These are phyloP conservation scores for Yamagishiella unicocca DNA, from an alignment of 139 green algal species.

Conservation along the genomic window DNA sequence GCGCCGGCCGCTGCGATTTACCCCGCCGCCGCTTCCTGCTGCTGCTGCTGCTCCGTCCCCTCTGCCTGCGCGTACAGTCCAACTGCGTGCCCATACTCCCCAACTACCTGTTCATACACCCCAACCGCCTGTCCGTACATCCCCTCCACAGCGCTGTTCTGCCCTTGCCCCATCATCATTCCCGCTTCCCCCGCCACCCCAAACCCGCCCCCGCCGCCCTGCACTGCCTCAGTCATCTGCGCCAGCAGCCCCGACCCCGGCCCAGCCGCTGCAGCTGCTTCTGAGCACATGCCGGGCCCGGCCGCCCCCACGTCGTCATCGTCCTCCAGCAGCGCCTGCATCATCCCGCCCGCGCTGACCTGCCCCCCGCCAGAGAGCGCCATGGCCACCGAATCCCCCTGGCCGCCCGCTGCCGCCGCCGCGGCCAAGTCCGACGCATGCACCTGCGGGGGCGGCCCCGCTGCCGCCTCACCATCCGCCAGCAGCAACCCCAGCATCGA, in stretches of 20 bases:
- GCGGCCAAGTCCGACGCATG: not conserved
- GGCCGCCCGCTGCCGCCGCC: not conserved
- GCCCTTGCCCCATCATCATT: too few relatives aligned
- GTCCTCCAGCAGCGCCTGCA: not conserved
- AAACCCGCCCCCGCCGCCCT: not conserved
- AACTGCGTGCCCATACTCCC: not conserved
- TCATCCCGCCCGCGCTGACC: not conserved
- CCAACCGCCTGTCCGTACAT: not conserved
- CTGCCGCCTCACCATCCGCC: not conserved
- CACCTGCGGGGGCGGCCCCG: not conserved
- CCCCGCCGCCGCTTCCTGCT: not conserved
- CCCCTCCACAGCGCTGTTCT: not conserved
- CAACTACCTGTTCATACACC: not conserved
- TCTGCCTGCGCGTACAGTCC: not conserved
- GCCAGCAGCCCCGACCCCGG: not conserved
- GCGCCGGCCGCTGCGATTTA: too few relatives aligned
- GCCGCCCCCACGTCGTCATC: not conserved
- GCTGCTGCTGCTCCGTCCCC: not conserved
- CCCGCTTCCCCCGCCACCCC: not conserved
- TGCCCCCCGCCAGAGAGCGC: not conserved
- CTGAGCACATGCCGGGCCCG: too few relatives aligned
- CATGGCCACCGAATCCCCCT: too few relatives aligned
- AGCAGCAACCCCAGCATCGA: slow-evolving; percentile 24
- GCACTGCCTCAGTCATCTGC: slow-evolving; percentile 12
- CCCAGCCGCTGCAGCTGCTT: not conserved